Conservation (phyloP, 2,329 filamentous ascomycete species). For the Setomelanomma holmii region DNA sequence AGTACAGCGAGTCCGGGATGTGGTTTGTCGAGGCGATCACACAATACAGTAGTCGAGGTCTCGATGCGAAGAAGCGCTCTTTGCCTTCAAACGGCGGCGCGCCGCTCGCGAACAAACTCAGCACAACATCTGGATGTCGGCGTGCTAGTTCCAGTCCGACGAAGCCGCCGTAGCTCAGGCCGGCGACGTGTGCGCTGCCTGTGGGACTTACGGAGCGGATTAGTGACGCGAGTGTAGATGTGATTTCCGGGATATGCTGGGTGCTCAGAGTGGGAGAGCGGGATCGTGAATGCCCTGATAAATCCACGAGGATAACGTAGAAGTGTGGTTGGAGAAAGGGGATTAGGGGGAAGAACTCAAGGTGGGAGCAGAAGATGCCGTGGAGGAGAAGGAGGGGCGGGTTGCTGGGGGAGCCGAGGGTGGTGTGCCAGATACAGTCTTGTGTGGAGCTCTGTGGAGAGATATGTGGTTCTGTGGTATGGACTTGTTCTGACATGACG, state of each 20-base stretch:
- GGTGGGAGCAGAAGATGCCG: constrained; percentile 1
- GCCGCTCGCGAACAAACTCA: constrained; percentile 12
- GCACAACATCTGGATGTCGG: constrained; percentile 15
- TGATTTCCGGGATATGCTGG: background rate
- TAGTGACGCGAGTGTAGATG: constrained; percentile 11
- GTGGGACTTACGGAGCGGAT: constrained; percentile 6
- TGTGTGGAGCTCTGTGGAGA: too few relatives aligned
- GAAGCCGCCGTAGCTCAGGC: constrained; percentile 21
- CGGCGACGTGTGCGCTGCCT: constrained; percentile 18
- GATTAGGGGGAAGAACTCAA: constrained; percentile 5
- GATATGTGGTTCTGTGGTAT: too few relatives aligned
- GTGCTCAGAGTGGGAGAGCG: background rate
- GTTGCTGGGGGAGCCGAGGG: background rate
- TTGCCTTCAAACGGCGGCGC: constrained; percentile 3
- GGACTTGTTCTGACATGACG: too few relatives aligned
- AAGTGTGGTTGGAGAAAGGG: constrained; percentile 9
- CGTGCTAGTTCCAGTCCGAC: constrained; percentile 15
- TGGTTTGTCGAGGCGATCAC: background rate
- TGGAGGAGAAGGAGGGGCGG: constrained; percentile 9
- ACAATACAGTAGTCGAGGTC: background rate
- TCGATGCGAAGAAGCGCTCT: background rate
- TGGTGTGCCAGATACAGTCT: background rate
- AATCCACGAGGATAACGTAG: constrained; percentile 16
- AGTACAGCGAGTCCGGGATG: background rate
- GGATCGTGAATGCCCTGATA: constrained; percentile 17